Percentiles rank a stretch among this genome's conserved stretches.
Evolutionary conservation across 768 basidiomycete species (phyloP).

Genomic region (Pisolithus sp.): DNA sequence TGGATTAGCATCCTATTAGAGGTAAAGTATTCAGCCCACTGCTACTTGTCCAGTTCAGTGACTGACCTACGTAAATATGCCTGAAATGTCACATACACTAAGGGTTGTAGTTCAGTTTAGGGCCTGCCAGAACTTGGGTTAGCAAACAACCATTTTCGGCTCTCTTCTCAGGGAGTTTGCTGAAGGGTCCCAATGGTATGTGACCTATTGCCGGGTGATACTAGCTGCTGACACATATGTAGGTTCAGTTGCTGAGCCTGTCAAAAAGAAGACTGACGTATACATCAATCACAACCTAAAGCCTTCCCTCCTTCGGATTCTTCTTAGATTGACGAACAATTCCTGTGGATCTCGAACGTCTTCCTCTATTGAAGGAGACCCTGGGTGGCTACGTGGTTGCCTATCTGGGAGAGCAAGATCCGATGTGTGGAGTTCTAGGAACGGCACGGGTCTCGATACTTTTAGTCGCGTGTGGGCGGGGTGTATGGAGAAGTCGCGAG

Average conservation of each 20-base stretch:
- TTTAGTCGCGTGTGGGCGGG: constrained; percentile 39
- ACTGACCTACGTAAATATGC: constrained; percentile 73
- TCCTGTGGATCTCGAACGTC: constrained; percentile 60
- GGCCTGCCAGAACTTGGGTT: not conserved
- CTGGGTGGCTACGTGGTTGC: constrained; percentile 4
- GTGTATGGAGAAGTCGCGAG: constrained; percentile 57
- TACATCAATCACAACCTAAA: constrained; percentile 69
- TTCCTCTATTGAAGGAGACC: constrained; percentile 35
- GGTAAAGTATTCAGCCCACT: not conserved
- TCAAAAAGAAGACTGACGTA: constrained; percentile 35
- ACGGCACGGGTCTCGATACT: constrained; percentile 37
- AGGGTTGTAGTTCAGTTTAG: constrained; percentile 43
- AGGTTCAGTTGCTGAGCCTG: not conserved
- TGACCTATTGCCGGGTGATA: constrained; percentile 65
- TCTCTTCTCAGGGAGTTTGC: constrained; percentile 33
- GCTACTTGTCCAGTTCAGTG: not conserved
- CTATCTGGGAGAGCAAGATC: constrained; percentile 51
- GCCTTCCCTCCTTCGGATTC: constrained; percentile 55
- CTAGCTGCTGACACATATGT: constrained; percentile 35
- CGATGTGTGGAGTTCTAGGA: constrained; percentile 61
- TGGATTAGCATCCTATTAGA: constrained; percentile 54
- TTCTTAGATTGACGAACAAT: constrained; percentile 53
- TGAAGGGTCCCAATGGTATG: constrained; percentile 77
- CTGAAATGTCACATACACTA: constrained; percentile 84
- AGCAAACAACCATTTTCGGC: constrained; percentile 2